Evolutionary conservation across 768 basidiomycete species (phyloP).

Genomic region (Cubamyces sp.): DNA sequence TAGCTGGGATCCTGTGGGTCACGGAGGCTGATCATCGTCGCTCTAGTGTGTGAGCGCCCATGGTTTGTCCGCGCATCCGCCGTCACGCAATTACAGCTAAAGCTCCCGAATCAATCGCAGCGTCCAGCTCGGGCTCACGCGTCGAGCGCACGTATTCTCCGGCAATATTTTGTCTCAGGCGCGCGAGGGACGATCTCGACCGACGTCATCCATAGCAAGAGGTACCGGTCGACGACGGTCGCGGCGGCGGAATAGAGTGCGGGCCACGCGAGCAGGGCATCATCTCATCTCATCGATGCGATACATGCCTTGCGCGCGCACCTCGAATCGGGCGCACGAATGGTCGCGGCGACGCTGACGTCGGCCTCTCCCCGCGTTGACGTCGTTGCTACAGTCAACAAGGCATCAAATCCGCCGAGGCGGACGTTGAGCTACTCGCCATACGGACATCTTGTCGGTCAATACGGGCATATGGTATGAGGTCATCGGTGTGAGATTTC

Average conservation of each 20-base stretch:
- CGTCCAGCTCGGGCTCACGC: too few relatives aligned
- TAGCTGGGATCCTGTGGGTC: too few relatives aligned
- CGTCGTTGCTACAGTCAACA: not conserved
- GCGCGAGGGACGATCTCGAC: not conserved
- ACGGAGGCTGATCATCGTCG: too few relatives aligned
- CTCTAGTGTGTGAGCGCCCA: too few relatives aligned
- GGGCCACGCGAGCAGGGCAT: slow-evolving; percentile 9
- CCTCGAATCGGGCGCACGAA: slow-evolving; percentile 2
- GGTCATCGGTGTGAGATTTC: too few relatives aligned
- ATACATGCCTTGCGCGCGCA: not conserved
- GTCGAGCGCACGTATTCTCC: not conserved
- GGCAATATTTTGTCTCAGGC: not conserved
- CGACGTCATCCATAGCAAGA: slow-evolving; percentile 3
- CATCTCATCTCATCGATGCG: slow-evolving; percentile 11
- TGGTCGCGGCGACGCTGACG: slow-evolving; percentile 10
- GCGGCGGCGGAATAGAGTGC: not conserved
- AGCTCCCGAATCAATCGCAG: too few relatives aligned
- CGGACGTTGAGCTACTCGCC: not conserved
- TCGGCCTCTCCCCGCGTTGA: not conserved
- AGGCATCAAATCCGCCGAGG: not conserved
- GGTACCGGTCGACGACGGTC: too few relatives aligned
- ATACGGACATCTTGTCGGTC: not conserved
- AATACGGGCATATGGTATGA: not conserved
- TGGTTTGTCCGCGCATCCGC: too few relatives aligned
- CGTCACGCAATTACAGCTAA: too few relatives aligned